Evolutionary conservation across 345 rosid genomes (phyloP).

Genomic region (Clausena lansium): DNA sequence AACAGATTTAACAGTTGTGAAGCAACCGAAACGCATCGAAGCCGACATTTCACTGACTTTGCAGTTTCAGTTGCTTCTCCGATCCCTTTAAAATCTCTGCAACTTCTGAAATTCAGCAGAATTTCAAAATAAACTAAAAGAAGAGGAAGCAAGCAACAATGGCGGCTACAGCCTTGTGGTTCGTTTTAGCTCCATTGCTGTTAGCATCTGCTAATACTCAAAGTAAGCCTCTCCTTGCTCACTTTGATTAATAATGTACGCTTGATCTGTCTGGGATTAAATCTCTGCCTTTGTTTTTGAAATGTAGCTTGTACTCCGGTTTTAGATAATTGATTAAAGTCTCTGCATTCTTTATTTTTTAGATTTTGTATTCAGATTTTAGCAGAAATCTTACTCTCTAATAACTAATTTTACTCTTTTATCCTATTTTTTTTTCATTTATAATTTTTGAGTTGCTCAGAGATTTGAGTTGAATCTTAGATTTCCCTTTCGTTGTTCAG

Average conservation of each 20-base stretch:
- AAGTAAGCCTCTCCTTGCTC: slow-evolving; percentile 27
- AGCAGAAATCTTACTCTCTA: slow-evolving; percentile 11
- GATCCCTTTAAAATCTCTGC: background rate
- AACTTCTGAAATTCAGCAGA: background rate
- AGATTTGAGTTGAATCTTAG: slow-evolving; percentile 1
- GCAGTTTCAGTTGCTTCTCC: background rate
- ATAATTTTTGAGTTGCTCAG: background rate
- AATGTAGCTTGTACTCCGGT: slow-evolving; percentile 3
- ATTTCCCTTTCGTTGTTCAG: background rate
- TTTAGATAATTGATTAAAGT: background rate
- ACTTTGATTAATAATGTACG: background rate
- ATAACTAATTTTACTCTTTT: background rate
- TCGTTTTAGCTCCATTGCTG: slow-evolving; percentile 26
- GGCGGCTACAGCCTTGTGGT: slow-evolving; percentile 20
- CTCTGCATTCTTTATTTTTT: slow-evolving; percentile 10
- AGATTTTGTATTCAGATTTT: slow-evolving; percentile 13
- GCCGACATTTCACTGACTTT: slow-evolving; percentile 18
- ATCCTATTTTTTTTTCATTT: background rate
- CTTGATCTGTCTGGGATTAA: slow-evolving; percentile 24
- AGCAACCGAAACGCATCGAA: slow-evolving; percentile 20
- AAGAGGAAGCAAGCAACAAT: slow-evolving; percentile 4
- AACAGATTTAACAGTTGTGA: slow-evolving; percentile 4
- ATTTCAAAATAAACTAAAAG: background rate
- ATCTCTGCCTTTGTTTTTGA: background rate
- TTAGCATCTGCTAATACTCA: slow-evolving; percentile 34